Percentiles rank a stretch among this genome's conserved stretches.
Conservation (phyloP, 106 monocot species). For the Amphibolis antarctica region DNA sequence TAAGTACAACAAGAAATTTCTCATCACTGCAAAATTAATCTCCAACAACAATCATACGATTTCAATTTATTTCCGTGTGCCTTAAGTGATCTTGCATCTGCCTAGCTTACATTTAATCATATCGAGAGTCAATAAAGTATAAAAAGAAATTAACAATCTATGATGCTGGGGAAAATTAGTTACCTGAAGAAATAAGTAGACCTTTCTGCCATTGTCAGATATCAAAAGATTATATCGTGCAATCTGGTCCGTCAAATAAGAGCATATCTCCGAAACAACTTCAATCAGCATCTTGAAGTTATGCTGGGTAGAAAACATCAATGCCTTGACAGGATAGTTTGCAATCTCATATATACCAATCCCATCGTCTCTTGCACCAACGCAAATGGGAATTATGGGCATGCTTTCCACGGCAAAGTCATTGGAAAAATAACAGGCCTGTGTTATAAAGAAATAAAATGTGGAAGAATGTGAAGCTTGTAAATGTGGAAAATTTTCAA, state of each 20-base stretch:
- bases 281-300: constrained; percentile 19
- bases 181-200: constrained; percentile 81
- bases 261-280: constrained; percentile 38
- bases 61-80: too few species aligned
- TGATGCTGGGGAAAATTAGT: neutral
- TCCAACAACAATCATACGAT: too few species aligned
- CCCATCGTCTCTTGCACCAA: constrained; percentile 3
- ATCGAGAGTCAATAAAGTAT: neutral
- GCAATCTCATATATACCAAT: constrained; percentile 30
- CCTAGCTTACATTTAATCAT: neutral
- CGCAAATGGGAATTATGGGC: constrained; percentile 22
- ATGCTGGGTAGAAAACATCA: constrained; percentile 30
- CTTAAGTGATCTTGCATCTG: too few species aligned
- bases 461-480: neutral
- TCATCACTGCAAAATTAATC: too few species aligned
- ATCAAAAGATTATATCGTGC: constrained; percentile 43
- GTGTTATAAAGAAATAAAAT: constrained; percentile 1
- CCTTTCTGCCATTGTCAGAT: constrained; percentile 40
- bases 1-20: too few species aligned
- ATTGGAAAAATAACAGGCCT: constrained; percentile 57
- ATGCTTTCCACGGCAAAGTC: constrained; percentile 44
- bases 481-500: too few species aligned
- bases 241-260: constrained; percentile 14
- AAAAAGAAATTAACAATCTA: neutral
- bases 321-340: constrained; percentile 42